These are phyloP conservation scores for Dendrobium catenatum DNA, from an alignment of 106 monocot genomes.

Conservation along the genomic window DNA sequence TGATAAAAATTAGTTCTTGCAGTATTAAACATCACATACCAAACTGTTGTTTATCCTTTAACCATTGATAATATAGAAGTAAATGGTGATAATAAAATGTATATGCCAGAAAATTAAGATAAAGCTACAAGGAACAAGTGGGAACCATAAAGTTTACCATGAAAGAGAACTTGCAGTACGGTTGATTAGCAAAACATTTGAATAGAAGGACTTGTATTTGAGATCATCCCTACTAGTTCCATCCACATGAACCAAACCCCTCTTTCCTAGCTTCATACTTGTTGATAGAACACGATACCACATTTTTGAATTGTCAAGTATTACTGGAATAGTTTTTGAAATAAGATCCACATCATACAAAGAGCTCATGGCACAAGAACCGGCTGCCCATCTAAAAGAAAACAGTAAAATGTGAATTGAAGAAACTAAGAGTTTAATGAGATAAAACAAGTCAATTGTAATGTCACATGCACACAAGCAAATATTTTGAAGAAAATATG, in stretches of 20 bases:
- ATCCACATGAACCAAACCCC: slow-evolving; percentile 41
- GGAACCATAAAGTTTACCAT: slow-evolving; percentile 42
- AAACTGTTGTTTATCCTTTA: slow-evolving; percentile 6
- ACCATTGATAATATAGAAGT: neutral
- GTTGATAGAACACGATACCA: slow-evolving; percentile 70
- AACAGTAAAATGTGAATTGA: neutral
- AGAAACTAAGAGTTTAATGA: neutral
- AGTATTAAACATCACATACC: too few species aligned
- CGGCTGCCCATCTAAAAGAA: slow-evolving; percentile 61
- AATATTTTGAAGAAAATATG: neutral
- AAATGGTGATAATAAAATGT: neutral
- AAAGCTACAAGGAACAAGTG: neutral
- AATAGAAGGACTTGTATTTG: slow-evolving; percentile 40
- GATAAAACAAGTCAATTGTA: too few species aligned
- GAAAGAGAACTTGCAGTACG: slow-evolving; percentile 89
- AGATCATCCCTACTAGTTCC: slow-evolving; percentile 53
- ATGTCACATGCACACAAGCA: too few species aligned
- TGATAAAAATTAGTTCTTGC: slow-evolving; percentile 24
- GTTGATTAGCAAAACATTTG: slow-evolving; percentile 70
- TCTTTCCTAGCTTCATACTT: slow-evolving; percentile 60
- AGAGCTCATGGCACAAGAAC: slow-evolving; percentile 91
- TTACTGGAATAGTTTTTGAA: slow-evolving; percentile 69
- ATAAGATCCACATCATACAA: slow-evolving; percentile 84
- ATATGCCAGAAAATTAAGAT: neutral
- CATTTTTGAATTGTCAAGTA: slow-evolving; percentile 74